Evolutionary conservation across 805 yeast species (phyloP), one percentile per base, ranked within the genome.

Genomic region (Spathaspora gorwiae): DNA sequence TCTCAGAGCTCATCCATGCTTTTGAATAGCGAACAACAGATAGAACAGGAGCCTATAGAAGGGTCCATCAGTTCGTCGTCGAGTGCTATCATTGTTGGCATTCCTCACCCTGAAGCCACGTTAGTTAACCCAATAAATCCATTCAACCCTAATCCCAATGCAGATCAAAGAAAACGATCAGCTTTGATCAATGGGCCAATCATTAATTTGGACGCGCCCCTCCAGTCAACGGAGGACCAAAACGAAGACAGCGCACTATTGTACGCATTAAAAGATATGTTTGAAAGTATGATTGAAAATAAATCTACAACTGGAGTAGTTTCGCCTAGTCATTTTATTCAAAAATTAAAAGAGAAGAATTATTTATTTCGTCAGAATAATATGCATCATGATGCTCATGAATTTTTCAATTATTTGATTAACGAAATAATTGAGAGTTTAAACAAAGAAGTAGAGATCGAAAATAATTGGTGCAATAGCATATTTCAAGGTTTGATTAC

Each of bases 331-430:
- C 76, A 79, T 53, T 76, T 94, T 40, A 79, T 94, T 37, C 84
- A 81, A 39, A 83, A 84, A 43, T 70, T 92, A 44, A 92, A 89
- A 61, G 78, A 78, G 46, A 90, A 87, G 52, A 94, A 92, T 60
- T 87, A 83, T 54, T 69, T 92, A 55, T 94, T 94, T 63, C 73
- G 96, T 50, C 84, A 89, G 46, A 82, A 87, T 37, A 70, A 70
- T 53, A 90, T 90, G 96, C 99, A 94, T 62, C 99, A 94, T 61
- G 99, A 94, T 70, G 97, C 98, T 5, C 99, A 94, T 65, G 99
- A 94, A 66, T 94, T 94, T 64, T 75, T 90, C 59, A 92, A 90
- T 61, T 90, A 87, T 58, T 62, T 90, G 53, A 70, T 94, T 43
- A 94, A 94, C 63, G 78, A 70, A 53, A 72, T 73, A 14, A 68